Base-by-base conservation (phyloP, 306 rosid genomes). In the Begonia masoniana region DNA sequence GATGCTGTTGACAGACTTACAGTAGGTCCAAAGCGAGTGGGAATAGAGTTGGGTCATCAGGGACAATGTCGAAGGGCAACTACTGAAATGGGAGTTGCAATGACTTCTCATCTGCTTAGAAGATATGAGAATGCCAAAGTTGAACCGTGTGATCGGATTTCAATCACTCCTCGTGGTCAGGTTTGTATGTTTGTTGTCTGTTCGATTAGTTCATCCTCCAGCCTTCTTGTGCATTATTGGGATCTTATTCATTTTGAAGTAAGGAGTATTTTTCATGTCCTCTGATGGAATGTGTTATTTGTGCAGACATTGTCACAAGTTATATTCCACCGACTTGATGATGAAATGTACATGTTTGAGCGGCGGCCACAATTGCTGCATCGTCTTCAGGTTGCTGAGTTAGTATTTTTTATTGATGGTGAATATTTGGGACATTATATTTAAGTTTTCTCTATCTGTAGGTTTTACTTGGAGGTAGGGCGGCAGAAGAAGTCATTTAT, bases 51-150 rank as follows among this genome's bases (percentile, higher is more conserved):
- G 71, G 94, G 84, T 57, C 79, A 75, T 74, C 87, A 77, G 62
- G 94, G 96, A 56, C 99, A 83, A 68, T 83, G 99, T 56, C 99
- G 88, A 55, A 82, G 99, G 62, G 96, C 99, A 61, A 77, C 96
- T 62, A 71, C 92, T 14, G 96, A 91, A 74, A 79, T 83, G 68
- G 96, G 99, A 53, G 86, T 91, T 63, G 99, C 94, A 47, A 58
- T 91, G 62, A 83, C 88, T 62, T 91, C 99, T 64, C 99, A 91
- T 79, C 76, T 91, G 49, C 99, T 91, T 12, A 78, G 76, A 75
- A 78, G 67, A 57, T 75, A 81, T 59, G 96, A 91, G 75, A 76
- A 77, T 71, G 99, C 99, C 36, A 52, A 61, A 64, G 78, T 86
- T 51, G 99, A 91, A 82, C 52, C 57, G 59, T 86, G 96, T 41